Evolutionary conservation across 805 yeast species (phyloP).

Genomic region (Metschnikowia cerradonensis): DNA sequence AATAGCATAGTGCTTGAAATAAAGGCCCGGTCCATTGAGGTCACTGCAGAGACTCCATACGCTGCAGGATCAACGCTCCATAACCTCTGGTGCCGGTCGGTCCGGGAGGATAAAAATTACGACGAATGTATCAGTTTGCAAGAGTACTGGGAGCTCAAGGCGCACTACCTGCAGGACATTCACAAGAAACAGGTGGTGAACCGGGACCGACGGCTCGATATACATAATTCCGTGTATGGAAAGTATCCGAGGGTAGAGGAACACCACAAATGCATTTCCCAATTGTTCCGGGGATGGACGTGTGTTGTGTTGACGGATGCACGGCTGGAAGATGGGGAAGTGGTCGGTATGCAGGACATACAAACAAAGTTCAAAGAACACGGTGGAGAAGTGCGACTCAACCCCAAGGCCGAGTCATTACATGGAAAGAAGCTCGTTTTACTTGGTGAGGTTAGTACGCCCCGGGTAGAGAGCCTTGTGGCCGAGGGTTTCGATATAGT

Average conservation of each 20-base stretch:
- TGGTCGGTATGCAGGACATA: conserved; percentile 35
- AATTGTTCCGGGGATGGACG: conserved; percentile 41
- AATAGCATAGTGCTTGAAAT: conserved; percentile 78
- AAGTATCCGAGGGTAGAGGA: conserved; percentile 8
- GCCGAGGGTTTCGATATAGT: conserved; percentile 55
- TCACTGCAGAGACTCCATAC: conserved; percentile 42
- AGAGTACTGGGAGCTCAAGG: conserved; percentile 45
- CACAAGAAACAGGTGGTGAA: conserved; percentile 28
- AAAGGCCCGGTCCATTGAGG: conserved; percentile 71
- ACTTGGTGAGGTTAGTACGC: conserved; percentile 26
- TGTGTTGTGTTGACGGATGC: conserved; percentile 57
- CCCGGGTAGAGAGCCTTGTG: conserved; percentile 24
- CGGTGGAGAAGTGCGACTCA: conserved; percentile 46
- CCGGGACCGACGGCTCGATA: conserved; percentile 22
- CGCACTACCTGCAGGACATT: conserved; percentile 21
- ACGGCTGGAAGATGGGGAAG: conserved; percentile 18
- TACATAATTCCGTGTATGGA: conserved; percentile 15
- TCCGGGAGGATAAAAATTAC: conserved; percentile 68
- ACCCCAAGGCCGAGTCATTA: conserved; percentile 12
- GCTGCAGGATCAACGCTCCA: conserved; percentile 68
- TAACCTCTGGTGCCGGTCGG: conserved; percentile 65
- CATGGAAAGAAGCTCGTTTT: conserved; percentile 16
- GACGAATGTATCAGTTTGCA: conserved; percentile 50
- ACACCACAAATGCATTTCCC: conserved; percentile 13
- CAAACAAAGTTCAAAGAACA: conserved; percentile 34